phyloP scores from a whole-genome alignment of 2,329 filamentous ascomycete species.

The Venturia effusa region DNA sequence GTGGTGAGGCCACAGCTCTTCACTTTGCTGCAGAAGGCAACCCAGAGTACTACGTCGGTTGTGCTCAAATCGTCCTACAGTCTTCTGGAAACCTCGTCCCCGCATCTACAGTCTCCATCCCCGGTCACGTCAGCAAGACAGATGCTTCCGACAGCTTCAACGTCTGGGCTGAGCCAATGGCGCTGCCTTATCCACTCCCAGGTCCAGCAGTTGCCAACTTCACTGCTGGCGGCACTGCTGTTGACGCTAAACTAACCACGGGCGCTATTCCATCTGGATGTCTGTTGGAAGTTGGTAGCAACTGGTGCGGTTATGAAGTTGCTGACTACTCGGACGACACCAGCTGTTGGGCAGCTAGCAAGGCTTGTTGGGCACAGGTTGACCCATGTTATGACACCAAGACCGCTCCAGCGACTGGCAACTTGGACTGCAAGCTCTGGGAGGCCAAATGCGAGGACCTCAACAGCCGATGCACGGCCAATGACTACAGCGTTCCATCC shows the following conservation, averaged over 20 bases:
- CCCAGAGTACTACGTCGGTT: conserved; percentile 65
- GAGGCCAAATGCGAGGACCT: conserved; percentile 47
- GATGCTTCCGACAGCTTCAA: conserved; percentile 52
- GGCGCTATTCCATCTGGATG: conserved; percentile 28
- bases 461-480: conserved; percentile 29
- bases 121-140: conserved; percentile 48
- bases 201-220: conserved; percentile 47
- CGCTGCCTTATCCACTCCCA: conserved; percentile 46
- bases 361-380: conserved; percentile 44
- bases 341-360: conserved; percentile 45
- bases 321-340: conserved; percentile 42
- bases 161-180: conserved; percentile 45
- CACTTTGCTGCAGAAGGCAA: conserved; percentile 49
- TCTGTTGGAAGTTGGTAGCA: conserved; percentile 55
- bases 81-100: conserved; percentile 38
- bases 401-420: conserved; percentile 47
- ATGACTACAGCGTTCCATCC: conserved; percentile 33
- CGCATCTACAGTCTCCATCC: conserved; percentile 50
- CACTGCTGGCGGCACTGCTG: conserved; percentile 16
- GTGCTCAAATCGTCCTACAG: conserved; percentile 58
- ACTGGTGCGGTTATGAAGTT: conserved; percentile 60
- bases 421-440: conserved; percentile 50
- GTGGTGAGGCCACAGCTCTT: conserved; percentile 59
- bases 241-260: not conserved
- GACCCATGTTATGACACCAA: conserved; percentile 44